Percentiles rank a stretch among this genome's conserved stretches.
phyloP scores from a whole-genome alignment of 208 protist genomes.

The Trypanosoma boissoni region DNA sequence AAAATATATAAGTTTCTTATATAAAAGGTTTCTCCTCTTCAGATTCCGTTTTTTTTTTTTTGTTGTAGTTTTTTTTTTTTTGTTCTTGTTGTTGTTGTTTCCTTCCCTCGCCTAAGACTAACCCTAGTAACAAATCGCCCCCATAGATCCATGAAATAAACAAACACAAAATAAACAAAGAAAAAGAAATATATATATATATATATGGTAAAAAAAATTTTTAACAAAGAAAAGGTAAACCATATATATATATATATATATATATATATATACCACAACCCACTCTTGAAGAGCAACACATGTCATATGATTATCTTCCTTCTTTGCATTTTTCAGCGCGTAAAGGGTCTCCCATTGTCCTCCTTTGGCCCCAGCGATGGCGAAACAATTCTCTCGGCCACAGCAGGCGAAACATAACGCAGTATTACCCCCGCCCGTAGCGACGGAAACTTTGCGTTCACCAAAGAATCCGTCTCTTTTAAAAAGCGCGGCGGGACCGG shows the following conservation, averaged over 20 bases:
- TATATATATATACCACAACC: neutral
- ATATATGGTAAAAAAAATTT: neutral
- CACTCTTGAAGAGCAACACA: neutral
- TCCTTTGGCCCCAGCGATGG: conserved; percentile 36
- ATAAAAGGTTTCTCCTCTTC: neutral
- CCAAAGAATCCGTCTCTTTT: conserved; percentile 26
- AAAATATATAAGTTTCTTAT: conserved; percentile 2
- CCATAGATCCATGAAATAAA: too few species aligned
- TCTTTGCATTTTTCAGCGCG: conserved; percentile 14
- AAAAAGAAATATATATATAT: neutral
- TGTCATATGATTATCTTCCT: neutral
- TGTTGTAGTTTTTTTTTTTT: neutral
- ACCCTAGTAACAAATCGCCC: too few species aligned
- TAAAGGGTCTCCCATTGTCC: too few species aligned
- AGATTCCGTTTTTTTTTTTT: neutral
- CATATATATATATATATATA: conserved; percentile 1
- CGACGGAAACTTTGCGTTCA: conserved; percentile 20
- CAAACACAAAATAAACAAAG: neutral
- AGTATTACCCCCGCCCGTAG: conserved; percentile 24
- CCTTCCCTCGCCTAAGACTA: too few species aligned
- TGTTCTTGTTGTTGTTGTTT: neutral
- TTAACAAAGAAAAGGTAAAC: neutral
- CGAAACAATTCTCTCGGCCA: conserved; percentile 49
- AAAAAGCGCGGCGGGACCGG: conserved; percentile 24
- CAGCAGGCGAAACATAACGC: conserved; percentile 26